Evolutionary conservation across 2,329 filamentous ascomycete genomes (phyloP).

Genomic region (Aspergillus versicolor): DNA sequence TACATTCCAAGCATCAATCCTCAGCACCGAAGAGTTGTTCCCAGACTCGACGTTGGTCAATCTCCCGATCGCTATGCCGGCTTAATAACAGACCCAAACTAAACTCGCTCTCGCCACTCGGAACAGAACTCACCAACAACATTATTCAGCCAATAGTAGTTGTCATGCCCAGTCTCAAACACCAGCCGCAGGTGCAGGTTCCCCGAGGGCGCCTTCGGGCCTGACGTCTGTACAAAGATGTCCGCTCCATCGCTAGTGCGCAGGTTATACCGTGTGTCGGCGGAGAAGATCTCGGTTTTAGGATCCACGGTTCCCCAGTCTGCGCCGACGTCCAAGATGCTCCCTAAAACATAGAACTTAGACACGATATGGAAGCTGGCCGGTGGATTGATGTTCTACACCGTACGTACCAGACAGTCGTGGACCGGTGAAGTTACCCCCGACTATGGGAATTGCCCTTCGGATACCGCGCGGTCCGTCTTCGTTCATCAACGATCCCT

Average conservation of each 20-base stretch:
- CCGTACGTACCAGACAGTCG: constrained; percentile 17
- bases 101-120: background rate
- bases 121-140: constrained; percentile 22
- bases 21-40: constrained; percentile 12
- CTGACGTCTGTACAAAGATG: constrained; percentile 25
- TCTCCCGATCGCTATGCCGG: constrained; percentile 21
- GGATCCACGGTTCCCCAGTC: constrained; percentile 27
- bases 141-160: constrained; percentile 31
- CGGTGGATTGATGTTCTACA: background rate
- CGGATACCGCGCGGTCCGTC: constrained; percentile 21
- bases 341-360: constrained; percentile 10
- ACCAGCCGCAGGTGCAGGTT: constrained; percentile 24
- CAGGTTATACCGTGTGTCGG: constrained; percentile 29
- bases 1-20: constrained; percentile 31
- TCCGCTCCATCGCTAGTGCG: constrained; percentile 25
- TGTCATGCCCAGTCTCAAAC: constrained; percentile 23
- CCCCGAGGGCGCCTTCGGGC: constrained; percentile 18
- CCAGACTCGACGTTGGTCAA: constrained; percentile 15
- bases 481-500: constrained; percentile 18
- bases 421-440: constrained; percentile 29
- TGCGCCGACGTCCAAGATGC: constrained; percentile 26
- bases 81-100: background rate
- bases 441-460: constrained; percentile 26
- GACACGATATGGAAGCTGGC: too few relatives aligned
- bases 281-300: constrained; percentile 24